Conservation (phyloP, 2,329 filamentous ascomycete genomes). For the Fusarium nematophilum region DNA sequence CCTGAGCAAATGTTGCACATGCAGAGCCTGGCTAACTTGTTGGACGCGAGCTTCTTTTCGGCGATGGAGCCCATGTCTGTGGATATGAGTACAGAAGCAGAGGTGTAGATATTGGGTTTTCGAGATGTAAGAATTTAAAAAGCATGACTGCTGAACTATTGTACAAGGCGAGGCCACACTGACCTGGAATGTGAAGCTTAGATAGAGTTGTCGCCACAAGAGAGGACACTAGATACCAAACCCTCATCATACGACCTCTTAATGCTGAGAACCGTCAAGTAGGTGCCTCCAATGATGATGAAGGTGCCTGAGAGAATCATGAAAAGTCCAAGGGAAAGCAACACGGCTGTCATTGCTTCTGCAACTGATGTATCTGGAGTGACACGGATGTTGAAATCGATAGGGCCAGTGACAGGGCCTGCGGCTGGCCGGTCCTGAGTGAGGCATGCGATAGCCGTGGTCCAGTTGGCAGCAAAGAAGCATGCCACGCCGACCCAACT, state of each 20-base stretch:
- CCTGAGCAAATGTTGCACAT: slow-evolving; percentile 19
- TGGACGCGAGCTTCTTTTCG: slow-evolving; percentile 25
- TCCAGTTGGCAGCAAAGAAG: too few species aligned
- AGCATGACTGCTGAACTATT: too few species aligned
- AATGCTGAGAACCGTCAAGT: not conserved
- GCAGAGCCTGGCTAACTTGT: slow-evolving; percentile 25
- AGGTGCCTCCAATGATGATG: not conserved
- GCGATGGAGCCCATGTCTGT: not conserved
- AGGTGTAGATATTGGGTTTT: not conserved
- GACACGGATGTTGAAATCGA: too few species aligned
- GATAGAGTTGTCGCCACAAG: not conserved
- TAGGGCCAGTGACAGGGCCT: not conserved
- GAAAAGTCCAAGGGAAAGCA: not conserved
- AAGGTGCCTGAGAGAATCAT: not conserved
- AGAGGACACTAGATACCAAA: not conserved
- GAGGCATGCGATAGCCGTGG: too few species aligned
- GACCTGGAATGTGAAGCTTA: not conserved
- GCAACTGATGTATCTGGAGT: too few species aligned
- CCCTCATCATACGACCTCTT: not conserved
- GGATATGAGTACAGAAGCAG: not conserved
- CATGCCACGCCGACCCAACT: too few species aligned
- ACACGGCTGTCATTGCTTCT: not conserved
- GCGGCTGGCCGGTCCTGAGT: too few species aligned
- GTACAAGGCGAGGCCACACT: too few species aligned
- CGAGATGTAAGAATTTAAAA: not conserved